Evolutionary conservation across 148 eudicot species (phyloP), one percentile per base, ranked within the genome.

Genomic region (Selenicereus undatus): DNA sequence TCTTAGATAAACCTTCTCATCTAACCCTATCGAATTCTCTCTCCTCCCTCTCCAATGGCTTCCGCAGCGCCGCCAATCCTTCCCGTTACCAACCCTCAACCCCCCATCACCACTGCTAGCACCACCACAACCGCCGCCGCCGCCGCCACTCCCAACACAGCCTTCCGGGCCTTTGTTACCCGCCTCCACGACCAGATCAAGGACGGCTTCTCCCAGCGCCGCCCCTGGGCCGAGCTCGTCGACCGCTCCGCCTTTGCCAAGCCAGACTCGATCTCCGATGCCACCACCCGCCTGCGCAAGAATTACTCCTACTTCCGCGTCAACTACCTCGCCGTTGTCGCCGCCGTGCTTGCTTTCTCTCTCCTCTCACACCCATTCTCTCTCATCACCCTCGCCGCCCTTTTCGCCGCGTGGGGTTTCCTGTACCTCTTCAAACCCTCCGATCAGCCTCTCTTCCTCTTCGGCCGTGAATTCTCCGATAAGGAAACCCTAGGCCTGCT

Each of bases 361-460:
- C 96, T 95, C 81, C 45, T 93, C 51, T 85, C 97, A 73, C 88
- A 95, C 79, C 98, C 98, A 6, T 83, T 92, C 85, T 92, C 97
- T 11, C 94, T 95, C 73, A 43, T 95, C 83, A 68, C 88, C 84
- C 92, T 93, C 65, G 76, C 86, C 21, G 85, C 81, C 52, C 92
- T 95, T 78, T 87, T 93, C 60, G 88, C 92, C 71, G 85, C 97
- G 29, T 95, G 98, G 98, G 79, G 89, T 58, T 95, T 93, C 87
- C 88, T 91, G 42, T 95, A 95, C 92, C 90, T 95, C 86, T 93
- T 95, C 92, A 90, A 94, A 42, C 87, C 92, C 78, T 84, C 93
- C 16, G 97, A 95, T 82, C 94, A 87, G 5, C 97, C 96, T 0
- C 83, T 93, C 8, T 75, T 86, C 43, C 17, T 91, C 78, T 83